A percentile compares a stretch with the other conserved stretches of the same genome.
Conservation (phyloP, 495 filamentous ascomycete species). For the Opeltia flavorubescens region DNA sequence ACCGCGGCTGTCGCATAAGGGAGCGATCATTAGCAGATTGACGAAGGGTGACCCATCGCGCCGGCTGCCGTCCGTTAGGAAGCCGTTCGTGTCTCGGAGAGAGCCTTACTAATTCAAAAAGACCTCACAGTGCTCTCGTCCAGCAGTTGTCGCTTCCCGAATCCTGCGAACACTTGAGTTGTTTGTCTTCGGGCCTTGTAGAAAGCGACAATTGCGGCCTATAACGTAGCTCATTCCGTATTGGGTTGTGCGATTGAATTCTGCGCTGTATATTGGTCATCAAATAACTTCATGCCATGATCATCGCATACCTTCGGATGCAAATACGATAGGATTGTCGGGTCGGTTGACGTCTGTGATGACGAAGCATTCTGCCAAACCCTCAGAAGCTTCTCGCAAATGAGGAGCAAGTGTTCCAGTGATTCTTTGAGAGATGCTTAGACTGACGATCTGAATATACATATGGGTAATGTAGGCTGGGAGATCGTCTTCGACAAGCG, state of each 20-base stretch:
- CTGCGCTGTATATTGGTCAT: conserved; percentile 15
- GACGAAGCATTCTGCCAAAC: conserved; percentile 64
- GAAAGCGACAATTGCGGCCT: conserved; percentile 50
- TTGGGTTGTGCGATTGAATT: conserved; percentile 49
- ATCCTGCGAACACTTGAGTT: conserved; percentile 39
- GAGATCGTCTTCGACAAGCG: conserved; percentile 52
- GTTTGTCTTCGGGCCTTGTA: conserved; percentile 49
- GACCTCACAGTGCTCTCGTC: conserved; percentile 52
- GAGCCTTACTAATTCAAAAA: conserved; percentile 51
- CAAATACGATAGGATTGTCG: conserved; percentile 69
- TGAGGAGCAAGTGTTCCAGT: conserved; percentile 40
- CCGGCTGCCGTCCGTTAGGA: conserved; percentile 24
- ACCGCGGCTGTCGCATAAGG: conserved; percentile 46
- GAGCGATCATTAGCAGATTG: conserved; percentile 51
- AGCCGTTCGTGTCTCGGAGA: neutral
- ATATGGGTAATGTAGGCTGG: conserved; percentile 57
- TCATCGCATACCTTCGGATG: conserved; percentile 47
- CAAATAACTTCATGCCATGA: no score
- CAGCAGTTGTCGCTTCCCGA: conserved; percentile 37
- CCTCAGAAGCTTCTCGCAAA: conserved; percentile 50
- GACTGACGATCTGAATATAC: conserved; percentile 43
- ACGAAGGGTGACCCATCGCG: conserved; percentile 56
- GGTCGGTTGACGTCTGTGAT: conserved; percentile 59
- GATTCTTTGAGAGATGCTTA: conserved; percentile 43
- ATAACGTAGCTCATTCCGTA: conserved; percentile 48